These are phyloP conservation scores for Colletotrichum liriopes DNA, from an alignment of 2,329 filamentous ascomycete species.

Conservation along the genomic window DNA sequence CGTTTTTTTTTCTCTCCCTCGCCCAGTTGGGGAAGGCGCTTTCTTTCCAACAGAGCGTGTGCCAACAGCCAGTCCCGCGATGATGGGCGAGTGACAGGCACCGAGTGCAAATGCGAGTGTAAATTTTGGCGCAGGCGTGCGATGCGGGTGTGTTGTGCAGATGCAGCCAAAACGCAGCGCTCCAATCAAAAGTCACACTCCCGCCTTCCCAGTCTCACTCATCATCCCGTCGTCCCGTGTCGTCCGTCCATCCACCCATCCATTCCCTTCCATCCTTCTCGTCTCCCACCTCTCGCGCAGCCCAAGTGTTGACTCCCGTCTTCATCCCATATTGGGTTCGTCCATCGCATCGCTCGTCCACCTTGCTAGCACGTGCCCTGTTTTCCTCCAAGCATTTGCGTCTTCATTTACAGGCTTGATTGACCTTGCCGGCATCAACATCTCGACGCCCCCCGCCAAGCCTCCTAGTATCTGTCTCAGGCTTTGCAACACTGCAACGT, in stretches of 20 bases:
- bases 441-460: slow-evolving; percentile 16
- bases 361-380: slow-evolving; percentile 1
- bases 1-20: not conserved
- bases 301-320: slow-evolving; percentile 12
- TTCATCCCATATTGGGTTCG: slow-evolving; percentile 21
- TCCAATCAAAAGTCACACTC: slow-evolving; percentile 27
- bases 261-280: slow-evolving; percentile 20
- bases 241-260: slow-evolving; percentile 9
- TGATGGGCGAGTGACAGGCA: slow-evolving; percentile 17
- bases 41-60: not conserved
- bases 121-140: slow-evolving; percentile 6
- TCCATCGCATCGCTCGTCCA: slow-evolving; percentile 16
- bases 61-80: slow-evolving; percentile 1
- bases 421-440: not conserved
- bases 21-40: slow-evolving; percentile 30
- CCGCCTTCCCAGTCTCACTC: slow-evolving; percentile 27
- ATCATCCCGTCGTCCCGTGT: slow-evolving; percentile 15
- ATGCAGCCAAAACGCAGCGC: slow-evolving; percentile 23
- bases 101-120: slow-evolving; percentile 12
- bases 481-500: slow-evolving; percentile 34
- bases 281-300: slow-evolving; percentile 12
- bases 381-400: not conserved
- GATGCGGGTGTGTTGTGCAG: slow-evolving; percentile 6
- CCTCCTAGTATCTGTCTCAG: slow-evolving; percentile 17
- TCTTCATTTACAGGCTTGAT: not conserved